A percentile compares a stretch with the other conserved stretches of the same genome.
These are phyloP conservation scores for Misopates orontium DNA, from an alignment of 257 asterid genomes.

Conservation along the genomic window DNA sequence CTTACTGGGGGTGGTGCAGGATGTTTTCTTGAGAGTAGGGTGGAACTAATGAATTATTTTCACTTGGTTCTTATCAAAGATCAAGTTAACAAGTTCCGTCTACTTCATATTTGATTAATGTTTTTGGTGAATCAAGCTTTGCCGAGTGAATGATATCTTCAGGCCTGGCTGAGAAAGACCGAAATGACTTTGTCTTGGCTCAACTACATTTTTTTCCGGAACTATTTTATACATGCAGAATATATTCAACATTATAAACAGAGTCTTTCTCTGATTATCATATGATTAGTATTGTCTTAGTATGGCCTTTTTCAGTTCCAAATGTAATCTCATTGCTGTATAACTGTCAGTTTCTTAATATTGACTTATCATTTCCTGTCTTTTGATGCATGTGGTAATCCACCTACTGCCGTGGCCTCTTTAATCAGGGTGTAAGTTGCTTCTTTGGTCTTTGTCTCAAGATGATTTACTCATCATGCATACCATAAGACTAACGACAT, in stretches of 20 bases:
- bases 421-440: constrained; percentile 48
- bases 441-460: neutral
- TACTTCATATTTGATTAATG: neutral
- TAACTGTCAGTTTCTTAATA: neutral
- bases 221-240: neutral
- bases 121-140: neutral
- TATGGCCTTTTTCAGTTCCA: neutral
- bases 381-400: constrained; percentile 23
- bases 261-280: neutral
- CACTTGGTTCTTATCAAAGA: no score
- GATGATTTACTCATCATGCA: neutral
- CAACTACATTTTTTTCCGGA: no score
- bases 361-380: constrained; percentile 26
- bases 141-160: no score
- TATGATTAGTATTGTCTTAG: constrained; percentile 10
- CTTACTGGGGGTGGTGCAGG: no score
- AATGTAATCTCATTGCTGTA: constrained; percentile 2
- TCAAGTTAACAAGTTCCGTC: neutral
- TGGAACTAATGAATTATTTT: neutral
- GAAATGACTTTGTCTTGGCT: no score
- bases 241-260: neutral
- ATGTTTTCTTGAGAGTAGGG: neutral
- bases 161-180: no score
- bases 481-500: constrained; percentile 5
- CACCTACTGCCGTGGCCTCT: constrained; percentile 26